Conservation (phyloP, 164 flowering plant genomes). For the Cinnamomum chago region DNA sequence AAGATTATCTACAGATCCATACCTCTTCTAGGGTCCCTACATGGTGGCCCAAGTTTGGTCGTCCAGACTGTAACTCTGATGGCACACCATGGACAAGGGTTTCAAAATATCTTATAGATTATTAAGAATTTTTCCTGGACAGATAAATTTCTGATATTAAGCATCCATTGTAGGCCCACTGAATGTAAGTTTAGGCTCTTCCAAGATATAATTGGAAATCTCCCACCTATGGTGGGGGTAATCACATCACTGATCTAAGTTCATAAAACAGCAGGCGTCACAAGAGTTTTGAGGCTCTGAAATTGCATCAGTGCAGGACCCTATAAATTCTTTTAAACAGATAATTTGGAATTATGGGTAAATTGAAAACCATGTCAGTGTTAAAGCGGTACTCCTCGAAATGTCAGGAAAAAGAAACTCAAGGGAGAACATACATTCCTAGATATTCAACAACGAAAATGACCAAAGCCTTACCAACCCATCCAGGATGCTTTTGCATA, state of each 20-base stretch:
- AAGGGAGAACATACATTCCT: not conserved
- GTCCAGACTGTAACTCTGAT: no score
- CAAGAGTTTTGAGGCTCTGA: no score
- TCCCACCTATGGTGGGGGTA: not conserved
- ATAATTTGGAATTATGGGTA: not conserved
- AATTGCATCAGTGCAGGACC: not conserved
- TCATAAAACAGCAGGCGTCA: not conserved
- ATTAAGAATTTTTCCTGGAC: not conserved
- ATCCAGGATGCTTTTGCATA: constrained; percentile 99
- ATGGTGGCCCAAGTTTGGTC: not conserved
- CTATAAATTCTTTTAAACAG: not conserved
- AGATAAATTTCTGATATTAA: not conserved
- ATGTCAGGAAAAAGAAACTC: not conserved
- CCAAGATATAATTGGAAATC: not conserved
- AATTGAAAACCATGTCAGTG: not conserved
- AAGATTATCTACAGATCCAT: not conserved
- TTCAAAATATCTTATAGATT: not conserved
- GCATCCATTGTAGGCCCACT: not conserved
- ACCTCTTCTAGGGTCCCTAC: not conserved
- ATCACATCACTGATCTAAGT: not conserved
- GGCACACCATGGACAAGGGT: not conserved
- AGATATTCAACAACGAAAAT: not conserved
- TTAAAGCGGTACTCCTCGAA: no score
- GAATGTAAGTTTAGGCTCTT: not conserved
- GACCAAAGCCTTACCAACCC: constrained; percentile 79